phyloP scores from a whole-genome alignment of 345 rosid species.

The Hibiscus trionum region DNA sequence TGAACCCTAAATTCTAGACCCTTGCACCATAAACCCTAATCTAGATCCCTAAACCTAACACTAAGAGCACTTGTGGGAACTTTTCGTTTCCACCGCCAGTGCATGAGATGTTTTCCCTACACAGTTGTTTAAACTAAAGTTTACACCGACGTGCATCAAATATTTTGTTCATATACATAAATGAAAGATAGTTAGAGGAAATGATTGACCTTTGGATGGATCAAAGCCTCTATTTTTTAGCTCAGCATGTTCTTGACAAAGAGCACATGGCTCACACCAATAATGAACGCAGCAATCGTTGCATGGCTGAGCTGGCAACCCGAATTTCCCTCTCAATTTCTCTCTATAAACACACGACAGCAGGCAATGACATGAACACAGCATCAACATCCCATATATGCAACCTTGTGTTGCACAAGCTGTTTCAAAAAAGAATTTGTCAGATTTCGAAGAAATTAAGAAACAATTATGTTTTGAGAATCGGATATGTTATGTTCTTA shows the following conservation, averaged over 20 bases:
- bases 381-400: constrained; percentile 3
- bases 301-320: constrained; percentile 14
- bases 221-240: constrained; percentile 18
- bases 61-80: too few species aligned
- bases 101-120: too few species aligned
- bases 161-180: too few species aligned
- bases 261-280: constrained; percentile 19
- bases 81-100: too few species aligned
- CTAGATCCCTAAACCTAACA: too few species aligned
- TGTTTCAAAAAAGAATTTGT: background rate
- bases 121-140: too few species aligned
- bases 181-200: too few species aligned
- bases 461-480: background rate
- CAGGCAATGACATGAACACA: constrained; percentile 2
- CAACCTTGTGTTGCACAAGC: constrained; percentile 9
- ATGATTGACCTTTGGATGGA: constrained; percentile 11
- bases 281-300: constrained; percentile 18
- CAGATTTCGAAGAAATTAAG: background rate
- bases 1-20: too few species aligned
- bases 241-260: constrained; percentile 23
- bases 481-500: background rate
- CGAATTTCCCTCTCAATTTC: constrained; percentile 11
- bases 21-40: too few species aligned
- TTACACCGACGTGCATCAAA: too few species aligned
- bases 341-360: constrained; percentile 15